phyloP scores from a whole-genome alignment of 768 basidiomycete genomes.

The Punctularia strigosozonata region DNA sequence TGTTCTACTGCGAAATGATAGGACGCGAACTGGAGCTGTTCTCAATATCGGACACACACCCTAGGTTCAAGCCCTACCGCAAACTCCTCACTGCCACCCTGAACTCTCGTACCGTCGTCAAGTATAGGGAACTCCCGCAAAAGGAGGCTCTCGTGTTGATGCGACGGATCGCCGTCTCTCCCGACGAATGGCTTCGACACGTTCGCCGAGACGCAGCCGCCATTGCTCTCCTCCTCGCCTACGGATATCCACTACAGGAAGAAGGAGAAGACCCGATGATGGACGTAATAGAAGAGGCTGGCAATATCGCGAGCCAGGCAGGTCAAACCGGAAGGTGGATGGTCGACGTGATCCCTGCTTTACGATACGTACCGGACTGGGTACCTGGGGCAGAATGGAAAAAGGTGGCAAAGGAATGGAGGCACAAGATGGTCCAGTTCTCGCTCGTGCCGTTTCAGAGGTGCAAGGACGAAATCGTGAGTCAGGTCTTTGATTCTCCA shows the following conservation, averaged over 20 bases:
- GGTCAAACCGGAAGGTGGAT: neutral
- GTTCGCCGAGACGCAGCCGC: neutral
- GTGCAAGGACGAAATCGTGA: constrained; percentile 37
- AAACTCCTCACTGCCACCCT: neutral
- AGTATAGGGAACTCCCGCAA: neutral
- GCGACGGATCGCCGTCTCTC: neutral
- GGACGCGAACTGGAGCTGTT: too few relatives aligned
- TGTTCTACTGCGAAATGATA: too few relatives aligned
- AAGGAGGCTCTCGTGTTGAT: neutral
- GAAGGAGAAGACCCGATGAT: neutral
- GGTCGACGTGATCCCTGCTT: neutral
- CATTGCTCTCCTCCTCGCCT: neutral
- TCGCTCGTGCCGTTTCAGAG: constrained; percentile 34
- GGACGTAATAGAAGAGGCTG: neutral
- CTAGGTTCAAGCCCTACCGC: neutral
- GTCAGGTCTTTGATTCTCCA: too few relatives aligned
- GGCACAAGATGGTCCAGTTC: constrained; percentile 16
- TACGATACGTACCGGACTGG: constrained; percentile 24
- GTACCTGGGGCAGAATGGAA: constrained; percentile 21
- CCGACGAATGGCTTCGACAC: neutral
- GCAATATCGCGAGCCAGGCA: neutral
- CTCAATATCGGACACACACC: too few relatives aligned
- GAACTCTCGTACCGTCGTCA: neutral
- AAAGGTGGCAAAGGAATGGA: constrained; percentile 13
- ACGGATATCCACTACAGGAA: neutral